Base-by-base conservation (phyloP, 768 basidiomycete species). In the Auriscalpium orientale region DNA sequence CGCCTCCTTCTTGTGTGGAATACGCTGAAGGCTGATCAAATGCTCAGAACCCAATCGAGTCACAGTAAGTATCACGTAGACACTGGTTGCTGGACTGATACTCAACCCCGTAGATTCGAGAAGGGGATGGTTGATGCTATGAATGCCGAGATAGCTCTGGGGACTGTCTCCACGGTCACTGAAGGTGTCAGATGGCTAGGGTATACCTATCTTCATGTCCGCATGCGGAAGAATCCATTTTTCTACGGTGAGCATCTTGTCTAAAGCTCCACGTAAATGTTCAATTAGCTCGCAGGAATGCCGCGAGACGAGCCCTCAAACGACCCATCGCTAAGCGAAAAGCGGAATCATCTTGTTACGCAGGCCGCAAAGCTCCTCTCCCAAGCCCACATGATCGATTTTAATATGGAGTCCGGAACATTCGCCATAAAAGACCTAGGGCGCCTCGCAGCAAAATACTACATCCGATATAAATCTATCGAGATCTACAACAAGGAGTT, bases 391-490 rank as follows among this genome's bases (percentile, higher is more conserved):
- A 99, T 99, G 97, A 86, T 98, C 52, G 75, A 80, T 46, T 89
- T 85, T 64, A 85, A 93, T 64, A 67, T 72, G 37, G 67, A 67
- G 0, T 77, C 74, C 5, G 82, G 80, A 12, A 71, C 77, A 2
- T 85, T 97, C 55, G 72, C 77, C 2, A 82, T 87, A 61, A 91
- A 89, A n/a, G 95, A 97, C 60, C 71, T 95, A 2, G 97, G 97
- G n/a, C 77, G 93, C 60, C 95, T 98, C 63, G 94, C 97, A 0
- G 92, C 95, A 4, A 95, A 89, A 70, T 99, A 97, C 70, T 99
- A 98, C 70, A 89, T 99, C 66, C 82, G 88, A 18, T 73, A 91
- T 67, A 72, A 81, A 46, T 93, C 91, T 4, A 85, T 98, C 37
- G 91, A 91, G 68, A 81, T 89, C 7, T 98, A 95, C 76, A 90